These are phyloP conservation scores for Nannochloris sp. DNA, from an alignment of 139 green algal species.

Conservation along the genomic window DNA sequence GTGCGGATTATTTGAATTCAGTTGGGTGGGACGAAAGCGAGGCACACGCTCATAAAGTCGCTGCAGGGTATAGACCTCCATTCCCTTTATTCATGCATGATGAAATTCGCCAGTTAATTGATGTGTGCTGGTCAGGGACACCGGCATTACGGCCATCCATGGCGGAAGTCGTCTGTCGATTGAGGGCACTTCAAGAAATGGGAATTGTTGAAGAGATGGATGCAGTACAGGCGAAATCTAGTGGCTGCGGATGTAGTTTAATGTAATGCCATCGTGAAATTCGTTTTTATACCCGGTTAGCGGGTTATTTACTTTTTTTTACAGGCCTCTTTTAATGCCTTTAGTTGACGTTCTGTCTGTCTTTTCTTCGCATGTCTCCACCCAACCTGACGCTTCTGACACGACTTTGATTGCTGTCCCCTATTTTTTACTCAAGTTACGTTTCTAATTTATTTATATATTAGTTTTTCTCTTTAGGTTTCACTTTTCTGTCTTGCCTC, in stretches of 20 bases:
- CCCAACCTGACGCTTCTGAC: no score
- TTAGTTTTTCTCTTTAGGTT: background rate
- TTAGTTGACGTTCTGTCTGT: no score
- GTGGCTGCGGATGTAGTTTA: no score
- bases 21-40: slow-evolving; percentile 1
- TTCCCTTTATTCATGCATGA: background rate
- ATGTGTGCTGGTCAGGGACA: slow-evolving; percentile 24
- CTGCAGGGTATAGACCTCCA: background rate
- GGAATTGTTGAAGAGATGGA: background rate
- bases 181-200: background rate
- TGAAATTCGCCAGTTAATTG: slow-evolving; percentile 27
- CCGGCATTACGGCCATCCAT: background rate
- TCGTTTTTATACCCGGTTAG: no score
- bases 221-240: no score
- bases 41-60: background rate
- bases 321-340: no score
- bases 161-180: background rate
- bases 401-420: no score
- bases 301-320: no score
- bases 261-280: no score
- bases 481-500: background rate
- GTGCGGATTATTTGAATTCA: background rate
- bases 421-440: no score
- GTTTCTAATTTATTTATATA: background rate
- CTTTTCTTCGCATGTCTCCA: no score